These are phyloP conservation scores for Neonectria sp. DNA, from an alignment of 2,329 filamentous ascomycete genomes.

Conservation along the genomic window DNA sequence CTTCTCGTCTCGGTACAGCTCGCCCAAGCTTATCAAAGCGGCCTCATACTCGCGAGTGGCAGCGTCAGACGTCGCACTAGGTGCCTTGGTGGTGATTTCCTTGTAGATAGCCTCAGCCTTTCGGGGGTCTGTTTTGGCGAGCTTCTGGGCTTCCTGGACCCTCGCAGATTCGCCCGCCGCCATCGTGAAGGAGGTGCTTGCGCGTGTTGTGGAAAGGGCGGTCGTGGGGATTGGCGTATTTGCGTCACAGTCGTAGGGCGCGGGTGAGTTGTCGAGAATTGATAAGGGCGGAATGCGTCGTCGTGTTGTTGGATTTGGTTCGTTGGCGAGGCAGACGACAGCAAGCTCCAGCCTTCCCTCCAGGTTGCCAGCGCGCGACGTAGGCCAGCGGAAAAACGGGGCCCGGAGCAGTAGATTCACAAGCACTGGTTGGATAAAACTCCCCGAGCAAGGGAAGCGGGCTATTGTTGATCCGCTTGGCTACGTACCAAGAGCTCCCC, in stretches of 20 bases:
- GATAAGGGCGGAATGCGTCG: slow-evolving; percentile 26
- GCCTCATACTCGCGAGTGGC: slow-evolving; percentile 93
- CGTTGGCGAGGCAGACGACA: slow-evolving; percentile 33
- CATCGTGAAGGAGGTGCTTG: slow-evolving; percentile 57
- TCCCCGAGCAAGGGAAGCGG: slow-evolving; percentile 37
- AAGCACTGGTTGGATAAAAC: slow-evolving; percentile 32
- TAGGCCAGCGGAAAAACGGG: slow-evolving; percentile 46
- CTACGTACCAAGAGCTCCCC: slow-evolving; percentile 41
- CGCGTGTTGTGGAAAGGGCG: slow-evolving; percentile 26
- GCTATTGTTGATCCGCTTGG: slow-evolving; percentile 49
- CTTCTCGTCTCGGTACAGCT: slow-evolving; percentile 93
- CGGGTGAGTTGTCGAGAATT: slow-evolving; percentile 5
- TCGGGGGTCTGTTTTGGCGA: slow-evolving; percentile 83
- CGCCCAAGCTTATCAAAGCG: slow-evolving; percentile 89
- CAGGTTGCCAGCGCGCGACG: slow-evolving; percentile 57
- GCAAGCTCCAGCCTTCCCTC: slow-evolving; percentile 43
- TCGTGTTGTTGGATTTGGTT: slow-evolving; percentile 39
- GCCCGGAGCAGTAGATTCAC: slow-evolving; percentile 19
- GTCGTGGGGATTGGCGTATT: slow-evolving; percentile 12
- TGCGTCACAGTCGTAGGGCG: slow-evolving; percentile 16
- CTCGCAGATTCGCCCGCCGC: slow-evolving; percentile 72
- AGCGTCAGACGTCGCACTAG: slow-evolving; percentile 85
- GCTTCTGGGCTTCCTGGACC: slow-evolving; percentile 91
- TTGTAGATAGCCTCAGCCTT: slow-evolving; percentile 93
- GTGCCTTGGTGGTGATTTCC: slow-evolving; percentile 88